phyloP scores from a whole-genome alignment of 2,329 filamentous ascomycete species.

The Alternaria postmessia region DNA sequence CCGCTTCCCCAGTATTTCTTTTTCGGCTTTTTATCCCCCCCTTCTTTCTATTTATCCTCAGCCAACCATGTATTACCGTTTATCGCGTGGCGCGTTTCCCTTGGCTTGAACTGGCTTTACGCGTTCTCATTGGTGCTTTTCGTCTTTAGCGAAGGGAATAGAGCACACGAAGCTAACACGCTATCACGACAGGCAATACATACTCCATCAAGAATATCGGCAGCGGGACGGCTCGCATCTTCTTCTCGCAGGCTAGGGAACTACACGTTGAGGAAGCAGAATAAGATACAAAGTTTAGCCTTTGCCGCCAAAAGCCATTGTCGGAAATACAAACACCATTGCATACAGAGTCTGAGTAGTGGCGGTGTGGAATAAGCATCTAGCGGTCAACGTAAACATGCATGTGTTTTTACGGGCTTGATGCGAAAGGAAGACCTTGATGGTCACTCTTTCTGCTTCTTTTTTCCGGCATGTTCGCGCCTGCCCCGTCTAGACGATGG shows the following conservation, averaged over 20 bases:
- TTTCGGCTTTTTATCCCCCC: not conserved
- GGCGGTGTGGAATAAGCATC: not conserved
- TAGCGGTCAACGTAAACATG: not conserved
- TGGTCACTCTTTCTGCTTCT: not conserved
- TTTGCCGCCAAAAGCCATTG: too few relatives aligned
- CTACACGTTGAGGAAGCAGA: conserved; percentile 23
- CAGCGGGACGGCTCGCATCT: conserved; percentile 76
- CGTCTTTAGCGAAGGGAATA: not conserved
- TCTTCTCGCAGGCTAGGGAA: conserved; percentile 91
- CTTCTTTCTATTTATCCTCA: not conserved
- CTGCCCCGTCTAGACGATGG: not conserved
- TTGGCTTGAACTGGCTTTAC: not conserved
- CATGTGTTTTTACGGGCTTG: not conserved
- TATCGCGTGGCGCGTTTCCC: not conserved
- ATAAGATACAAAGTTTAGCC: not conserved
- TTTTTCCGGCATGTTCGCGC: conserved; percentile 1
- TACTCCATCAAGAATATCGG: conserved; percentile 90
- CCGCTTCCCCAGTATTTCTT: not conserved
- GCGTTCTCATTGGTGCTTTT: not conserved
- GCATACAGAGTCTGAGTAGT: not conserved
- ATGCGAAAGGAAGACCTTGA: not conserved
- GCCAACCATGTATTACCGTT: not conserved
- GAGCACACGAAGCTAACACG: conserved; percentile 19
- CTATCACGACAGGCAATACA: conserved; percentile 74
- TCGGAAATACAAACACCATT: not conserved